Conservation (phyloP, 2,329 filamentous ascomycete genomes). For the Cyphellophora attinorum region DNA sequence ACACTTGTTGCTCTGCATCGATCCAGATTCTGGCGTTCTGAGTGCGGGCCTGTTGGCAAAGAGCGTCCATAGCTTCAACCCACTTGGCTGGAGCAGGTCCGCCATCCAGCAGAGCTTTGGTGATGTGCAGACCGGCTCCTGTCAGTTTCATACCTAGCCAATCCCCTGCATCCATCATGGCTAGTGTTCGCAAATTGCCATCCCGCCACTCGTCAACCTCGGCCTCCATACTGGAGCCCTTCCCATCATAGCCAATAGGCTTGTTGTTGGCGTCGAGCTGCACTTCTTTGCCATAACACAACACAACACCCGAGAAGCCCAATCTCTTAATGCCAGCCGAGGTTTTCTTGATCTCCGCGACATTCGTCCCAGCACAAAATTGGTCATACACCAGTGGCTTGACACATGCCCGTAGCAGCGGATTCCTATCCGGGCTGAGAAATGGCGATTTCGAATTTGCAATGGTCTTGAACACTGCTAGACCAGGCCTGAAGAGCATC, state of each 20-base stretch:
- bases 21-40: conserved; percentile 38
- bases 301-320: conserved; percentile 44
- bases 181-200: conserved; percentile 43
- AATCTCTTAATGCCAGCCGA: conserved; percentile 36
- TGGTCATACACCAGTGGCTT: conserved; percentile 45
- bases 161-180: conserved; percentile 42
- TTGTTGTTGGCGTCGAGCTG: conserved; percentile 24
- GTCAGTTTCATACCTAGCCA: conserved; percentile 45
- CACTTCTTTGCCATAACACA: conserved; percentile 45
- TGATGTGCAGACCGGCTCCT: conserved; percentile 36
- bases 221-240: conserved; percentile 20
- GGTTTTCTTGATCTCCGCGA: conserved; percentile 36
- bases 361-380: conserved; percentile 46
- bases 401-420: conserved; percentile 33
- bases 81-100: conserved; percentile 31
- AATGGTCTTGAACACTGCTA: conserved; percentile 26
- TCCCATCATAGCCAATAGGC: conserved; percentile 22
- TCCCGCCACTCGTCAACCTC: conserved; percentile 40
- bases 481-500: conserved; percentile 21
- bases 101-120: conserved; percentile 30
- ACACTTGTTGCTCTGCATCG: conserved; percentile 45
- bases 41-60: conserved; percentile 33
- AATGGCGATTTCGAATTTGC: conserved; percentile 34
- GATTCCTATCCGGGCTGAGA: conserved; percentile 40
- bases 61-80: conserved; percentile 31